Conservation (phyloP, 345 rosid genomes). For the Sapria himalayana region DNA sequence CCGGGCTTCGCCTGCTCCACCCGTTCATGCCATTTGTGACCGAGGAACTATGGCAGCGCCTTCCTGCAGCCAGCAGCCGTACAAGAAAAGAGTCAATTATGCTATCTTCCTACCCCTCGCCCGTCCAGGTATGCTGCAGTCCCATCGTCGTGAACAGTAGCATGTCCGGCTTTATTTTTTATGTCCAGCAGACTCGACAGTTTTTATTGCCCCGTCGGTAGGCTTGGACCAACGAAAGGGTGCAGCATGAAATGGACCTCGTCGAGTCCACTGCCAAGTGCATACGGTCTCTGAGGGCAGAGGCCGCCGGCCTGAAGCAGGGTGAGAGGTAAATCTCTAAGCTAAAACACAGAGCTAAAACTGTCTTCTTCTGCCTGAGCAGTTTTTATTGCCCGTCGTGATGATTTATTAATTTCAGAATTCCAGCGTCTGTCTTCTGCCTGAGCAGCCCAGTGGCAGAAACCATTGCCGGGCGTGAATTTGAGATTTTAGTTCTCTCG, state of each 20-base stretch:
- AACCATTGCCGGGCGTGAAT: constrained; percentile 28
- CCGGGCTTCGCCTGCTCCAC: constrained; percentile 74
- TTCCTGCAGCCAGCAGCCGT: constrained; percentile 27
- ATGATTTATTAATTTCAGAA: constrained; percentile 18
- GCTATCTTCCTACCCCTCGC: constrained; percentile 60
- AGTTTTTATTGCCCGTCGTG: too few species aligned
- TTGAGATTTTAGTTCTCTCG: constrained; percentile 80
- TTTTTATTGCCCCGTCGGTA: too few species aligned
- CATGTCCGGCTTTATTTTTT: not conserved
- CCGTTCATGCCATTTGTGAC: constrained; percentile 93
- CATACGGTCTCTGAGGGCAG: constrained; percentile 56
- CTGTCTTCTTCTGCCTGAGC: too few species aligned
- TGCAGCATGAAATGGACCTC: constrained; percentile 60
- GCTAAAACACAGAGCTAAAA: too few species aligned
- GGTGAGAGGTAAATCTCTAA: constrained; percentile 64
- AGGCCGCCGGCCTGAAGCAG: constrained; percentile 48
- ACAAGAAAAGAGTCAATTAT: constrained; percentile 49
- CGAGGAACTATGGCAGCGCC: constrained; percentile 93
- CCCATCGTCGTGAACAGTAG: not conserved
- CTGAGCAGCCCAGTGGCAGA: constrained; percentile 33
- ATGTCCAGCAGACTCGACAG: too few species aligned
- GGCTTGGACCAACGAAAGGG: constrained; percentile 51
- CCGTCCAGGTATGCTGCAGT: constrained; percentile 27
- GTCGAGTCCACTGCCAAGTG: constrained; percentile 48
- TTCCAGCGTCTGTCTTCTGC: constrained; percentile 71